These are phyloP conservation scores for Globisporangium emineosum DNA, from an alignment of 352 stramenopile genomes.

Conservation along the genomic window DNA sequence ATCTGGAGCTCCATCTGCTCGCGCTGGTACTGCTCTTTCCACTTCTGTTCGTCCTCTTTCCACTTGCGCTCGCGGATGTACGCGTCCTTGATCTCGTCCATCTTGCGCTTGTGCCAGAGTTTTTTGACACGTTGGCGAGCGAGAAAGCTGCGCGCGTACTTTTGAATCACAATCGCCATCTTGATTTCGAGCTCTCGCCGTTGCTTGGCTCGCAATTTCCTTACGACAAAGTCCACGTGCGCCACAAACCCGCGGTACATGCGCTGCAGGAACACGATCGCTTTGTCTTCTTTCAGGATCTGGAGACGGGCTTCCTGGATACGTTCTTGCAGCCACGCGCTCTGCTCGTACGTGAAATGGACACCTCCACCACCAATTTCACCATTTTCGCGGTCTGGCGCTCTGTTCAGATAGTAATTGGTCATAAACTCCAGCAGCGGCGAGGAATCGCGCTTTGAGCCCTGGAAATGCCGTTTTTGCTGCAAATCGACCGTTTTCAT, in stretches of 20 bases:
- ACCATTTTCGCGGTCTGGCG: background rate
- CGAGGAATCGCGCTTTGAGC: slow-evolving; percentile 28
- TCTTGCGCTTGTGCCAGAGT: slow-evolving; percentile 27
- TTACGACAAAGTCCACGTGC: slow-evolving; percentile 37
- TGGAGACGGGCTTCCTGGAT: slow-evolving; percentile 31
- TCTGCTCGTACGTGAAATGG: slow-evolving; percentile 38
- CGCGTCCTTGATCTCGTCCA: slow-evolving; percentile 44
- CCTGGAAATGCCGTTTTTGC: slow-evolving; percentile 38
- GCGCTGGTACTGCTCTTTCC: slow-evolving; percentile 53
- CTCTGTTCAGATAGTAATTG: slow-evolving; percentile 27
- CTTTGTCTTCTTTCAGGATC: slow-evolving; percentile 36
- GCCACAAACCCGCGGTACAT: slow-evolving; percentile 47
- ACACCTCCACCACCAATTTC: background rate
- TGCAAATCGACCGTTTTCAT: slow-evolving; percentile 42
- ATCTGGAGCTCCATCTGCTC: slow-evolving; percentile 64
- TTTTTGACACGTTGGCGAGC: slow-evolving; percentile 28
- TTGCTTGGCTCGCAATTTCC: slow-evolving; percentile 34
- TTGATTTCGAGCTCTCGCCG: slow-evolving; percentile 27
- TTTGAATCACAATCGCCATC: slow-evolving; percentile 36
- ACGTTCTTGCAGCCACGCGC: slow-evolving; percentile 35
- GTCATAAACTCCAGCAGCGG: slow-evolving; percentile 52
- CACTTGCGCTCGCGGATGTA: slow-evolving; percentile 60
- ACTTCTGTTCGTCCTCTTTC: slow-evolving; percentile 48
- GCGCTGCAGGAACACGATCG: slow-evolving; percentile 50
- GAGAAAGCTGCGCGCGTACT: slow-evolving; percentile 31